These are phyloP conservation scores for Dichotomocladium elegans DNA, from an alignment of 371 early-diverging fungal species.

Conservation along the genomic window DNA sequence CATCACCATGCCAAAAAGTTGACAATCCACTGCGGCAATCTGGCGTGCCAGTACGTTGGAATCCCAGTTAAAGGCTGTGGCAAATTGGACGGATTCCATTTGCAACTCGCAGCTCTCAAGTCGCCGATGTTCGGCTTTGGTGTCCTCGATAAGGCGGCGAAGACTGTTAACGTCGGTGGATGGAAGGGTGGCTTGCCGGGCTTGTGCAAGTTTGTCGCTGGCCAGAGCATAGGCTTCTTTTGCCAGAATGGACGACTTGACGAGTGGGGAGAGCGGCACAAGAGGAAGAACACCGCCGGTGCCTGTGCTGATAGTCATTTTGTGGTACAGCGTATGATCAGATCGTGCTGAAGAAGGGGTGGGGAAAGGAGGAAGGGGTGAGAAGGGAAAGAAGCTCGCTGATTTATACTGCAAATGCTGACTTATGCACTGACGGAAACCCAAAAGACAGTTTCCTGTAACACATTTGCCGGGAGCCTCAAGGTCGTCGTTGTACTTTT, in stretches of 20 bases:
- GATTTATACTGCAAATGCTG: too few relatives aligned
- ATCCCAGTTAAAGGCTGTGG: constrained; percentile 42
- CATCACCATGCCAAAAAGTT: constrained; percentile 45
- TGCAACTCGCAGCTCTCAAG: constrained; percentile 45
- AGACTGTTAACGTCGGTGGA: constrained; percentile 12
- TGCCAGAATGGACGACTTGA: constrained; percentile 31
- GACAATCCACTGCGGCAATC: constrained; percentile 53
- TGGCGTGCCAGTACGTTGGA: constrained; percentile 55
- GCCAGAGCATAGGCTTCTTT: constrained; percentile 25
- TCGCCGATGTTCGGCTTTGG: constrained; percentile 41
- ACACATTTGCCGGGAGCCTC: too few relatives aligned
- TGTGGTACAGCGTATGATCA: too few relatives aligned
- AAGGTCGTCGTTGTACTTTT: too few relatives aligned
- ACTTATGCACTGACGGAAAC: constrained; percentile 5
- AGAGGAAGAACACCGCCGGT: constrained; percentile 32
- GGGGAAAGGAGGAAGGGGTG: not conserved
- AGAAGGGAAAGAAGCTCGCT: not conserved
- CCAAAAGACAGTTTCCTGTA: constrained; percentile 1
- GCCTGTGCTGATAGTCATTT: too few relatives aligned
- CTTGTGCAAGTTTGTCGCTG: constrained; percentile 23
- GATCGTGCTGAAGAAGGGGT: constrained; percentile 1
- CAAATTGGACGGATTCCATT: constrained; percentile 44
- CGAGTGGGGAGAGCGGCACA: constrained; percentile 55
- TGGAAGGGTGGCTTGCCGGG: constrained; percentile 21
- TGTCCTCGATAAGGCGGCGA: constrained; percentile 37